These are phyloP conservation scores for Cyphellophora attinorum DNA, from an alignment of 2,329 filamentous ascomycete species.

Conservation along the genomic window DNA sequence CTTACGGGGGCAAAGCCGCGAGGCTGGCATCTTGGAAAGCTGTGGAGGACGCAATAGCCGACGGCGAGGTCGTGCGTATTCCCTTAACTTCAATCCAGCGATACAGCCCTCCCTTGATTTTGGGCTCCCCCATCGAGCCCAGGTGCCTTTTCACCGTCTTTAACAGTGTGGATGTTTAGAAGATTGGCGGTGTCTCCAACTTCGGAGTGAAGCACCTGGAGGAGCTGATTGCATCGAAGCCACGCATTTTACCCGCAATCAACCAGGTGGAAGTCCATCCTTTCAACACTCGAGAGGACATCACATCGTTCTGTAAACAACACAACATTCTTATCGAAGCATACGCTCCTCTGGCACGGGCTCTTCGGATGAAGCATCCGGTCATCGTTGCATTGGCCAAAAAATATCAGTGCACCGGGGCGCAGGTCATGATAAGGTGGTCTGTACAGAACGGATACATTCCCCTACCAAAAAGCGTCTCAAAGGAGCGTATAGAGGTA, in stretches of 20 bases:
- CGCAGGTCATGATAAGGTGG: constrained; percentile 70
- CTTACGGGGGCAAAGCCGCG: constrained; percentile 61
- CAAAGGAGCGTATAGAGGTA: constrained; percentile 44
- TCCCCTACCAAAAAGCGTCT: constrained; percentile 63
- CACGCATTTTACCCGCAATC: constrained; percentile 55
- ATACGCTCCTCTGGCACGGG: constrained; percentile 68
- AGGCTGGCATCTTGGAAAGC: constrained; percentile 67
- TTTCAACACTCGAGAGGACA: constrained; percentile 64
- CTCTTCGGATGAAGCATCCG: constrained; percentile 59
- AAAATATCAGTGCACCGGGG: constrained; percentile 61
- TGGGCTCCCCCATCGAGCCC: no score
- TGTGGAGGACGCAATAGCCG: constrained; percentile 63
- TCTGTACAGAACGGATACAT: constrained; percentile 65
- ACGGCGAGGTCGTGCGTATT: constrained; percentile 56
- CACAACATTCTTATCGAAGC: constrained; percentile 65
- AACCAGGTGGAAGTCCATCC: constrained; percentile 71
- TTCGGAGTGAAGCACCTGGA: constrained; percentile 67
- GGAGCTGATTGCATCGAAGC: constrained; percentile 56
- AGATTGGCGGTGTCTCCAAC: constrained; percentile 66
- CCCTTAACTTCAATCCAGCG: no score
- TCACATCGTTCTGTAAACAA: constrained; percentile 56
- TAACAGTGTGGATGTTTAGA: no score
- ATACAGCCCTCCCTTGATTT: no score
- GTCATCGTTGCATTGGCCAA: constrained; percentile 51
- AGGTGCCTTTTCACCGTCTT: no score